A percentile compares a stretch with the other conserved stretches of the same genome.
Evolutionary conservation across 768 basidiomycete species (phyloP).

Genomic region (Termitomyces sp.): DNA sequence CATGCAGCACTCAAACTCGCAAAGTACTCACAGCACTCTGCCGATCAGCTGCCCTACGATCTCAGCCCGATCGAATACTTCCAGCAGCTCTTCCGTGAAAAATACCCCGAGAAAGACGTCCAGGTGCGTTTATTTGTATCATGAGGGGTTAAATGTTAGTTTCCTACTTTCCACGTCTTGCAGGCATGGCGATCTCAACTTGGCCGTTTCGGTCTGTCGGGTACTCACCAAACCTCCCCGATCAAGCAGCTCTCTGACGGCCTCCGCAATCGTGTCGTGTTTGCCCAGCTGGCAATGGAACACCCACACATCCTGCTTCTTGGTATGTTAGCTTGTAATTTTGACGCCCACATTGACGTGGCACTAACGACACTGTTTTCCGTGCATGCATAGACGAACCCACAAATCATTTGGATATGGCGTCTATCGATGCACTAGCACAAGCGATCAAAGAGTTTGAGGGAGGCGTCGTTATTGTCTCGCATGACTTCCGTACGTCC

Average conservation of each 20-base stretch:
- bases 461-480: constrained; percentile 98
- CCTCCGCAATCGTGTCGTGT: constrained; percentile 94
- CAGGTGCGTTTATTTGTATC: constrained; percentile 32
- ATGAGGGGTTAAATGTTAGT: not conserved
- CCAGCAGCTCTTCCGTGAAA: constrained; percentile 68
- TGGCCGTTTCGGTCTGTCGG: constrained; percentile 93
- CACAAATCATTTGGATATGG: constrained; percentile 98
- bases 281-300: constrained; percentile 95
- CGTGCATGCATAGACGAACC: constrained; percentile 64
- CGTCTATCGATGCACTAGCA: constrained; percentile 94
- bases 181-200: constrained; percentile 93
- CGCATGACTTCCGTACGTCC: constrained; percentile 90
- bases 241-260: constrained; percentile 96
- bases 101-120: constrained; percentile 91
- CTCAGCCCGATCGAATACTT: constrained; percentile 91
- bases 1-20: constrained; percentile 90
- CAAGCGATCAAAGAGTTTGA: constrained; percentile 93
- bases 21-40: constrained; percentile 98
- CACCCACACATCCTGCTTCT: constrained; percentile 92
- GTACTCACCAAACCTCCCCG: constrained; percentile 88
- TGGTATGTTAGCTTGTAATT: constrained; percentile 34
- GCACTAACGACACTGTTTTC: not conserved
- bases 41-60: constrained; percentile 96
- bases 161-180: not conserved
- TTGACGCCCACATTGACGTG: constrained; percentile 1